A percentile compares a stretch with the other conserved stretches of the same genome.
Evolutionary conservation across 176 grass and related monocot species (phyloP).

Genomic region (Aegilops tauschii): DNA sequence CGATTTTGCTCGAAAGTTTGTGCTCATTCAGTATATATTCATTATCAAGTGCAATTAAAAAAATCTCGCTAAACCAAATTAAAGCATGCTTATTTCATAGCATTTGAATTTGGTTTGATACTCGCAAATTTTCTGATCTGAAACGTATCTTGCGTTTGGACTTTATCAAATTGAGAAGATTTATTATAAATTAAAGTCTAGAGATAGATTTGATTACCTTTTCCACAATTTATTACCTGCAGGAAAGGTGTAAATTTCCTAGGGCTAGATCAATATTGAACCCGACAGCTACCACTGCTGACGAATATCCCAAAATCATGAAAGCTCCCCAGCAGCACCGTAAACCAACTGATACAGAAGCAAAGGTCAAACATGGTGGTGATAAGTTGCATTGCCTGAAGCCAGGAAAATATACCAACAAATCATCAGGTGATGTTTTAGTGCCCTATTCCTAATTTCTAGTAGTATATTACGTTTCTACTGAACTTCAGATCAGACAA

Average conservation of each 20-base stretch:
- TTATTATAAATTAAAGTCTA: not conserved
- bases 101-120: conserved; percentile 7
- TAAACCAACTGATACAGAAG: conserved; percentile 39
- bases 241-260: conserved; percentile 17
- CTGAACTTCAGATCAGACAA: not conserved
- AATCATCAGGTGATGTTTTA: conserved; percentile 60
- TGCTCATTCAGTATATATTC: not conserved
- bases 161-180: not conserved
- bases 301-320: conserved; percentile 31
- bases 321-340: conserved; percentile 40
- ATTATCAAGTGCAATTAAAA: not conserved
- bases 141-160: not conserved
- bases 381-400: conserved; percentile 56
- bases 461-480: not conserved
- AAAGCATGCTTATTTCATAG: no score
- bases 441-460: not conserved
- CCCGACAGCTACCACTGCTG: not conserved
- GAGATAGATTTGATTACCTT: conserved; percentile 3
- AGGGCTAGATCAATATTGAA: not conserved
- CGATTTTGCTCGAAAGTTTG: not conserved
- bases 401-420: conserved; percentile 44
- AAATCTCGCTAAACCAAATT: not conserved
- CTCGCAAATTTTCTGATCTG: not conserved
- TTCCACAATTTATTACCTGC: not conserved
- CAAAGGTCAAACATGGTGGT: conserved; percentile 38